phyloP scores from a whole-genome alignment of 495 filamentous ascomycete genomes.

The Hyaloscypha variabilis region DNA sequence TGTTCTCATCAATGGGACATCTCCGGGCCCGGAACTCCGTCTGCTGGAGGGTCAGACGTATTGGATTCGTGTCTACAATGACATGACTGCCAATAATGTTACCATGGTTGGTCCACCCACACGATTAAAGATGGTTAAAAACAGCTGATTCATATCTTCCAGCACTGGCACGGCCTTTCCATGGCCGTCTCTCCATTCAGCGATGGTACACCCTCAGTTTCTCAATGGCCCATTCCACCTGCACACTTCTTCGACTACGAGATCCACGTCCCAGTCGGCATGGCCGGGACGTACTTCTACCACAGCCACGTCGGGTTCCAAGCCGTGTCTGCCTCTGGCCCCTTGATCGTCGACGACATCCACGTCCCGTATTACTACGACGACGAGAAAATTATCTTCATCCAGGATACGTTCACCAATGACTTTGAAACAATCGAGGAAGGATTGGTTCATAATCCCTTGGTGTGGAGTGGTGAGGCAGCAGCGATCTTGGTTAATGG shows the following conservation, averaged over 20 bases:
- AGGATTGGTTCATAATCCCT: conserved; percentile 40
- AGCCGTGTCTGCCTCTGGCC: conserved; percentile 52
- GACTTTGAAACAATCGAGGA: conserved; percentile 44
- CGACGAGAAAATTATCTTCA: conserved; percentile 53
- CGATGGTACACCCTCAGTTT: conserved; percentile 54
- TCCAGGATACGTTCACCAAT: conserved; percentile 54
- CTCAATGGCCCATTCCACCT: conserved; percentile 63
- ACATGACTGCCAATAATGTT: conserved; percentile 52
- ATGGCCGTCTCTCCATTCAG: conserved; percentile 57
- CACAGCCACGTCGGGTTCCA: conserved; percentile 63
- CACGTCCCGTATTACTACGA: conserved; percentile 53
- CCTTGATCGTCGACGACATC: conserved; percentile 57
- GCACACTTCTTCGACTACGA: conserved; percentile 66
- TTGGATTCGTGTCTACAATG: conserved; percentile 64
- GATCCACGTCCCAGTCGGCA: conserved; percentile 46
- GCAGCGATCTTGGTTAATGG: conserved; percentile 55
- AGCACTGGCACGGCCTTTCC: conserved; percentile 66
- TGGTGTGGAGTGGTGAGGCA: conserved; percentile 50
- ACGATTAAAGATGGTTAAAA: too few species aligned
- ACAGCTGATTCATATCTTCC: neutral
- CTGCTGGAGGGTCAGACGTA: conserved; percentile 49
- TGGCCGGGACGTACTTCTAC: conserved; percentile 62
- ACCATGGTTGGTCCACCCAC: conserved; percentile 49
- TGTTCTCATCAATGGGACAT: conserved; percentile 56
- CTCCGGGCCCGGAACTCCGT: conserved; percentile 52